Evolutionary conservation across 805 yeast genomes (phyloP).

Genomic region (Spathaspora girioi): DNA sequence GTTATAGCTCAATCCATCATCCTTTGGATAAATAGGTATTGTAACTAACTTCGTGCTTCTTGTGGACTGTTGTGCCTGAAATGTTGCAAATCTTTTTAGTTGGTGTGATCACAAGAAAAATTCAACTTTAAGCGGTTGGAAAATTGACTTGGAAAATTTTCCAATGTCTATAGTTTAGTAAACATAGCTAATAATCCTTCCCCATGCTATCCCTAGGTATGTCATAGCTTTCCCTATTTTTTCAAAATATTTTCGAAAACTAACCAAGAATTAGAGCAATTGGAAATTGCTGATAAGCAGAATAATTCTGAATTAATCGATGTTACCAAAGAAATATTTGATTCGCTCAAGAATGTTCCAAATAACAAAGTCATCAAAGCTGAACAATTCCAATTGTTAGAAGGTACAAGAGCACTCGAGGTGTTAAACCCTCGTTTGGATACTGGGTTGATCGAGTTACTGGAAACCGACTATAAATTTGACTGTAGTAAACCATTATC

Average conservation of each 20-base stretch:
- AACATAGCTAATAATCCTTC: background rate
- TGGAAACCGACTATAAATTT: slow-evolving; percentile 43
- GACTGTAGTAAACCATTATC: slow-evolving; percentile 38
- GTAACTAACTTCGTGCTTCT: too few relatives aligned
- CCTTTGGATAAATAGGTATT: too few relatives aligned
- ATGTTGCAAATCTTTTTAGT: too few relatives aligned
- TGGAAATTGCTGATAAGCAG: slow-evolving; percentile 2
- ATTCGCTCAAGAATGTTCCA: slow-evolving; percentile 32
- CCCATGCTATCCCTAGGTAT: slow-evolving; percentile 4
- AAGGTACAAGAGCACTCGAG: slow-evolving; percentile 88
- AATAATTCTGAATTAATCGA: slow-evolving; percentile 34
- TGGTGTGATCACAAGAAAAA: background rate
- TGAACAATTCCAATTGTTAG: slow-evolving; percentile 61
- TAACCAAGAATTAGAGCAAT: slow-evolving; percentile 4
- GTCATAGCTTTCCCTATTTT: background rate
- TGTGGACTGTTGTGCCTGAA: too few relatives aligned
- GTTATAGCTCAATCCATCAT: too few relatives aligned
- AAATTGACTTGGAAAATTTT: background rate
- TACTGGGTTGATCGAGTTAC: slow-evolving; percentile 60
- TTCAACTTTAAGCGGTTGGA: background rate
- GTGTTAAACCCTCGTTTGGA: slow-evolving; percentile 70
- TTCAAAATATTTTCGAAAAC: background rate
- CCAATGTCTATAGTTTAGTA: background rate
- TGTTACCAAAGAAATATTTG: slow-evolving; percentile 51
- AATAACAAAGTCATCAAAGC: slow-evolving; percentile 59